Evolutionary conservation across 768 basidiomycete species (phyloP), one percentile per base, ranked within the genome.

Genomic region (Exidia glandulosa): DNA sequence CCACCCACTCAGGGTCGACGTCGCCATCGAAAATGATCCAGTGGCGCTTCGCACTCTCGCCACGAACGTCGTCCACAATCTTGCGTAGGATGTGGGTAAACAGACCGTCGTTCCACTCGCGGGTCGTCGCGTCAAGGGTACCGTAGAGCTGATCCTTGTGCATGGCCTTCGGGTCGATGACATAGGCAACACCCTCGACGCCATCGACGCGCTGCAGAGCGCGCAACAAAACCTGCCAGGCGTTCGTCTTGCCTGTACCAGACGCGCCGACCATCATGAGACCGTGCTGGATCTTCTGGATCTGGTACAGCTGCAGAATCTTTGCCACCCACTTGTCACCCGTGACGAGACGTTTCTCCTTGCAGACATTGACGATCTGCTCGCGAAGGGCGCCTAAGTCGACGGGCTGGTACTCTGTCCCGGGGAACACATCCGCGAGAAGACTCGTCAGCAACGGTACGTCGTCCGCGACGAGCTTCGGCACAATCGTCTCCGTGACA

Each of bases 1-100:
- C 96, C 2, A 99, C 96, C 96, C 96, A 98, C 74, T 99, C 96
- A 0, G 95, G 96, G 77, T 99, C 96, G 47, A 99, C 96, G 66
- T 99, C 96, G 60, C 96, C 96, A 68, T 99, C 96, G 63, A 99
- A 99, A 61, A 99, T 89, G 66, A 99, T 99, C 96, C 95, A 99
- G 69, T 98, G 96, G 32, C 96, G 77, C 75, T 95, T 97, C 19
- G 83, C 80, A 70, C 92, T 96, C 74, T 98, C 96, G 19, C 96
- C 96, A 68, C 96, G 90, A 47, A 97, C 95, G 69, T 98, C 93
- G 67, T 99, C 96, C 56, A 98, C 92, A 63, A 98, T 99, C 73
- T 95, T 98, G 57, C 96, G 86, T 59, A 99, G 77, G 55, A 97
- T 90, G 69, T 97, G 94, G 3, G 96, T 99, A 77, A 99, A 99